A percentile compares a stretch with the other conserved stretches of the same genome.
These are phyloP conservation scores for Yamadazyma pseudoaaseri DNA, from an alignment of 1,139 yeast genomes.

Conservation along the genomic window DNA sequence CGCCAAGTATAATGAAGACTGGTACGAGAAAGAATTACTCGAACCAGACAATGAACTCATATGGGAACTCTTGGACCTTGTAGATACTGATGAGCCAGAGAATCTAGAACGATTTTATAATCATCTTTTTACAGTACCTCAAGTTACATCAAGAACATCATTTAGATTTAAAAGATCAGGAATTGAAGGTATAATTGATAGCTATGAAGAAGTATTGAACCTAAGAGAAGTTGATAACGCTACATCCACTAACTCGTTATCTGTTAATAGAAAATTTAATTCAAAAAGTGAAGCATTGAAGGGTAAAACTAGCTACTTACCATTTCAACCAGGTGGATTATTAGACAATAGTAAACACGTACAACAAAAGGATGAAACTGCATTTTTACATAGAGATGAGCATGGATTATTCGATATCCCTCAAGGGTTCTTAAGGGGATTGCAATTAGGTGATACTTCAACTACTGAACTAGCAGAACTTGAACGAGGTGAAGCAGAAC, in stretches of 20 bases:
- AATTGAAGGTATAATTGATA: slow-evolving; percentile 63
- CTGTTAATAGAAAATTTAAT: slow-evolving; percentile 67
- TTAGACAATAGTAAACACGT: slow-evolving; percentile 31
- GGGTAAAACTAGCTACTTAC: slow-evolving; percentile 76
- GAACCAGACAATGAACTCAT: slow-evolving; percentile 51
- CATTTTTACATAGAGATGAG: slow-evolving; percentile 61
- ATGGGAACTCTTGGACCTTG: slow-evolving; percentile 60
- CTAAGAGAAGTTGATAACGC: slow-evolving; percentile 54
- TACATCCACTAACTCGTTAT: slow-evolving; percentile 65
- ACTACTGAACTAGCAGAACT: slow-evolving; percentile 14
- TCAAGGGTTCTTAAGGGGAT: slow-evolving; percentile 78
- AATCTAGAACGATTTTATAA: slow-evolving; percentile 32
- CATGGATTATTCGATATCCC: slow-evolving; percentile 81
- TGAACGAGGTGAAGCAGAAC: background rate
- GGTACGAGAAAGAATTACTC: slow-evolving; percentile 28
- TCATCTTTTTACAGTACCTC: slow-evolving; percentile 50
- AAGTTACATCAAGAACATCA: slow-evolving; percentile 52
- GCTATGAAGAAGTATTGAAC: slow-evolving; percentile 60
- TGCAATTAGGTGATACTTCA: slow-evolving; percentile 25
- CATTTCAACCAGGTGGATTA: slow-evolving; percentile 93
- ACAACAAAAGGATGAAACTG: slow-evolving; percentile 30
- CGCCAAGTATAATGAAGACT: slow-evolving; percentile 1
- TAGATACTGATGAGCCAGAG: slow-evolving; percentile 45
- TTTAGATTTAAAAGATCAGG: slow-evolving; percentile 71
- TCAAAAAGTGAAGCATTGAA: slow-evolving; percentile 59